Evolutionary conservation across 1,139 yeast genomes (phyloP), one percentile per base, ranked within the genome.

Genomic region (Debaryomyces subglobosus): DNA sequence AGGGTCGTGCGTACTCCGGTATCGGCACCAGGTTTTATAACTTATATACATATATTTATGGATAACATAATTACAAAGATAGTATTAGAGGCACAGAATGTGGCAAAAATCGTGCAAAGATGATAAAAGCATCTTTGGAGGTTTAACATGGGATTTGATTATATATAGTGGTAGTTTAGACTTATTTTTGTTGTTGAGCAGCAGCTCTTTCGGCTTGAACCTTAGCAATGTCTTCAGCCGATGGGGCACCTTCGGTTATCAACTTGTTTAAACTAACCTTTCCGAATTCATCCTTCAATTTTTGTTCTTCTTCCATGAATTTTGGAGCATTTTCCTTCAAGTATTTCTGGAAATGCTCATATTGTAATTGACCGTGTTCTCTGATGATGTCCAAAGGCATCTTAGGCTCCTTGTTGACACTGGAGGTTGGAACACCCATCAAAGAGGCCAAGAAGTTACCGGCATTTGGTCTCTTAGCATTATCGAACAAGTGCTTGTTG

Each of bases 381-480:
- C 98, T 87, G 56, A 91, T 86, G 50, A 85, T 70, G 69, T 94
- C 99, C 64, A 91, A 81, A 39, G 97, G 97, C 87, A 91, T 89
- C 72, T 89, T 89, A 50, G 87, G 86, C 57, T 81, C 84, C 50
- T 73, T 75, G 51, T 76, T 77, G 39, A 74, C 68, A 47, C 76
- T 70, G 30, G 77, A 64, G 39, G 78, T 69, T 48, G 87, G 79
- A 38, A 77, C 63, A 43, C 96, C 96, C 53, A 89, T 71, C 56
- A 87, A 65, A 43, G 76, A 71, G 44, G 87, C 81, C 48, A 75
- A 58, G 49, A 59, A 81, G 74, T 79, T 85, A 67, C 77, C 82
- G 60, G 69, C 79, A 54, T 79, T 73, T 30, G 78, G 79, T 57
- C 64, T 62, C 49, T 64, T 59, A 20, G 63, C 56, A 41, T 59